A percentile compares a stretch with the other conserved stretches of the same genome.
phyloP scores from a whole-genome alignment of 2,329 filamentous ascomycete genomes.

The Calonectria honghensis region DNA sequence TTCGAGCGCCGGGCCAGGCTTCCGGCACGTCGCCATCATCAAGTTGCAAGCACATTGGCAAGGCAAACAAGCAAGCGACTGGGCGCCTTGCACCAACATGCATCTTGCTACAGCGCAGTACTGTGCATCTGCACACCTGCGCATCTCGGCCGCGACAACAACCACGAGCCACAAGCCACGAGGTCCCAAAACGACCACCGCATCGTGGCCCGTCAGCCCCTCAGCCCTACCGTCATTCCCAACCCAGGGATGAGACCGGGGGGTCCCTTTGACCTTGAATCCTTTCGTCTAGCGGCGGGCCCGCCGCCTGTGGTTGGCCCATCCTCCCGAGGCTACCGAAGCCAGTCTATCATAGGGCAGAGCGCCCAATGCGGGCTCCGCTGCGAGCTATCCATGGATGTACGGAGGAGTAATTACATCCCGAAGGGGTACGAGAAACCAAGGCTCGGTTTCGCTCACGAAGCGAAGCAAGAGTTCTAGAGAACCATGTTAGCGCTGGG shows the following conservation, averaged over 20 bases:
- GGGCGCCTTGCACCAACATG: conserved; percentile 18
- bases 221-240: conserved; percentile 38
- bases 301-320: conserved; percentile 32
- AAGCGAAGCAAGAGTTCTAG: conserved; percentile 18
- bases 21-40: neutral
- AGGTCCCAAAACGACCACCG: conserved; percentile 11
- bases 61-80: neutral
- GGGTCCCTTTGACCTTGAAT: conserved; percentile 12
- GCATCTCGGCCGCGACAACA: conserved; percentile 9
- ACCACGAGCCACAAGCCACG: conserved; percentile 27
- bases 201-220: conserved; percentile 34
- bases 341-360: conserved; percentile 37
- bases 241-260: conserved; percentile 22
- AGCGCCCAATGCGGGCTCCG: conserved; percentile 12
- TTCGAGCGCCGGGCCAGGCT: neutral
- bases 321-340: conserved; percentile 39
- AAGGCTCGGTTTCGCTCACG: conserved; percentile 14
- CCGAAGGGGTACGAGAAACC: conserved; percentile 16
- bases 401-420: conserved; percentile 9
- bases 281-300: conserved; percentile 34
- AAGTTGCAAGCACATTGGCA: conserved; percentile 4
- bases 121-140: conserved; percentile 8
- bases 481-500: conserved; percentile 15
- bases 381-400: conserved; percentile 10
- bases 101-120: neutral